Conservation (phyloP, 2,329 filamentous ascomycete genomes). For the Sporothrix globosa region DNA sequence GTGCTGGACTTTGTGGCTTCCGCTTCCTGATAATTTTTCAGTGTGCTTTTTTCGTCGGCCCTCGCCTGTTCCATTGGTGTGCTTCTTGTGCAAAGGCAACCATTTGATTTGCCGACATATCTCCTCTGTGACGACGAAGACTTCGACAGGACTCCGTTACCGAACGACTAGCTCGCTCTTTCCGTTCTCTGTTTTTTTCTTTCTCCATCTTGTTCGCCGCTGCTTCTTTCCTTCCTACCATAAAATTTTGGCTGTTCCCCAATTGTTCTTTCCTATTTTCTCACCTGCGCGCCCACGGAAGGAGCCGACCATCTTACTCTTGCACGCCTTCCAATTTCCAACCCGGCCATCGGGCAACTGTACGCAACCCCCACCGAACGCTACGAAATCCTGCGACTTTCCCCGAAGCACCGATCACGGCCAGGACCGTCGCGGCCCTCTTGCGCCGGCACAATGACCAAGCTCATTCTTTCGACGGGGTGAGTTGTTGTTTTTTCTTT, state of each 20-base stretch:
- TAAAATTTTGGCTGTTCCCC: not conserved
- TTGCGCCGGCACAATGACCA: constrained; percentile 29
- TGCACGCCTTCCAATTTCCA: not conserved
- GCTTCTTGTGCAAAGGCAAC: not conserved
- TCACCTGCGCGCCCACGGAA: constrained; percentile 12
- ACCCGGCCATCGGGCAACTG: not conserved
- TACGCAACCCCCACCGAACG: not conserved
- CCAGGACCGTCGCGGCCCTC: constrained; percentile 17
- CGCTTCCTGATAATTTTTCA: not conserved
- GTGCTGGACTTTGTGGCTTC: no score
- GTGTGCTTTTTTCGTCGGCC: constrained; percentile 1
- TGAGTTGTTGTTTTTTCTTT: constrained; percentile 1
- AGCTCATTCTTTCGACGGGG: constrained; percentile 32
- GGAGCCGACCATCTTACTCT: not conserved
- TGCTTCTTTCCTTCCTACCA: not conserved
- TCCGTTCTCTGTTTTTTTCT: not conserved
- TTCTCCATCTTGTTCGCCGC: not conserved
- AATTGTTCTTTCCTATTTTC: not conserved
- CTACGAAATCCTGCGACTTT: not conserved
- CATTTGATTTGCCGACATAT: constrained; percentile 20
- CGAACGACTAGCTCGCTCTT: not conserved
- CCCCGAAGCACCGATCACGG: constrained; percentile 4
- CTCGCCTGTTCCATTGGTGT: not conserved
- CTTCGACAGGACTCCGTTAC: not conserved
- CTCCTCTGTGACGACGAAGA: constrained; percentile 24